Conservation (phyloP, 202 grass and related monocot genomes). For the Schoenoplectus tabernaemontani region DNA sequence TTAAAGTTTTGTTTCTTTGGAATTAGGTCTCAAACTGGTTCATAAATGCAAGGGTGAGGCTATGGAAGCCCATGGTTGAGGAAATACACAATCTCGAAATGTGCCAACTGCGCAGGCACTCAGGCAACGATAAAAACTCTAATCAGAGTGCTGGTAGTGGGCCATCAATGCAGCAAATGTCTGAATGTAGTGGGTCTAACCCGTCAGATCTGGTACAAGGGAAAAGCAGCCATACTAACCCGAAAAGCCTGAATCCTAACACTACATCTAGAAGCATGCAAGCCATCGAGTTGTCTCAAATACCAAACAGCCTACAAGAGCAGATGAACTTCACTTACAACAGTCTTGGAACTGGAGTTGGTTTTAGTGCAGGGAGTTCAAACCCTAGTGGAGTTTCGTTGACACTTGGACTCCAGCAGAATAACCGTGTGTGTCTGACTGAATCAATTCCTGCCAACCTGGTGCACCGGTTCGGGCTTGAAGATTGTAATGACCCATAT, state of each 20-base stretch:
- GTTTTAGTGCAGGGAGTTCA: background rate
- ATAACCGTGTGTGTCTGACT: slow-evolving; percentile 52
- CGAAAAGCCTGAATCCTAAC: slow-evolving; percentile 28
- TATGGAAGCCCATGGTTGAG: slow-evolving; percentile 99
- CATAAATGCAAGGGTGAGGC: slow-evolving; percentile 92
- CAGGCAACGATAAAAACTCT: slow-evolving; percentile 30
- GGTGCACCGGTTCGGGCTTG: slow-evolving; percentile 67
- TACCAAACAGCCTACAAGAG: slow-evolving; percentile 39
- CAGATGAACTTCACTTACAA: slow-evolving; percentile 54
- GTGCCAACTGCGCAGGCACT: slow-evolving; percentile 50
- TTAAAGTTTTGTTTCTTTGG: background rate
- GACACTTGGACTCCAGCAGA: slow-evolving; percentile 87
- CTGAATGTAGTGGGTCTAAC: slow-evolving; percentile 40
- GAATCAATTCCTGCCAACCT: slow-evolving; percentile 66
- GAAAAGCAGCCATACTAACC: slow-evolving; percentile 29
- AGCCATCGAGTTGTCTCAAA: slow-evolving; percentile 38
- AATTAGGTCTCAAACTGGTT: slow-evolving; percentile 95
- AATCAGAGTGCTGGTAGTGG: slow-evolving; percentile 21
- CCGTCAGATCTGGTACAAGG: slow-evolving; percentile 43
- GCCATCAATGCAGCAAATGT: slow-evolving; percentile 36
- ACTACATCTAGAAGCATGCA: slow-evolving; percentile 20
- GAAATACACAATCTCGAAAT: slow-evolving; percentile 94
- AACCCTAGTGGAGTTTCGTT: slow-evolving; percentile 47
- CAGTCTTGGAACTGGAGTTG: slow-evolving; percentile 26
- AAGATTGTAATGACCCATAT: slow-evolving; percentile 68